Conservation (phyloP, 495 filamentous ascomycete species). For the Penicillium macrosclerotiorum region DNA sequence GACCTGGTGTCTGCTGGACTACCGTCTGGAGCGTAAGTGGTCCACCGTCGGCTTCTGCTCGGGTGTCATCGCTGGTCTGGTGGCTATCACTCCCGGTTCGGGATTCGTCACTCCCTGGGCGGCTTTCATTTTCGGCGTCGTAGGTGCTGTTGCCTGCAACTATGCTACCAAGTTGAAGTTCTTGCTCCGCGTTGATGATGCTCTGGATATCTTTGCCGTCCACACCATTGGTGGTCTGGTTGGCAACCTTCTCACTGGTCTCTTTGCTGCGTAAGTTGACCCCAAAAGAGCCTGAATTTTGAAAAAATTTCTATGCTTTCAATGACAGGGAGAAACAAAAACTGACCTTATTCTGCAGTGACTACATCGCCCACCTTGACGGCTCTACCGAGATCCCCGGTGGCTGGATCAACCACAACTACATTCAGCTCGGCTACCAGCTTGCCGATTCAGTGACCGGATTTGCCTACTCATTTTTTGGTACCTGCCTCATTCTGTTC, state of each 20-base stretch:
- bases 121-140: constrained; percentile 84
- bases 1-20: constrained; percentile 95
- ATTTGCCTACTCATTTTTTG: constrained; percentile 81
- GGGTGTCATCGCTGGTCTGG: constrained; percentile 86
- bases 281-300: too few species aligned
- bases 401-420: constrained; percentile 90
- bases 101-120: constrained; percentile 91
- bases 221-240: constrained; percentile 86
- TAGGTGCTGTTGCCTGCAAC: constrained; percentile 83
- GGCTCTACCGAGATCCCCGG: constrained; percentile 68
- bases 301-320: too few species aligned
- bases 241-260: constrained; percentile 83
- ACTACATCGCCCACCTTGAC: constrained; percentile 90
- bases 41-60: constrained; percentile 96
- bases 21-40: constrained; percentile 92
- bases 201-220: constrained; percentile 91
- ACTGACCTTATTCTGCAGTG: constrained; percentile 40
- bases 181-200: constrained; percentile 80
- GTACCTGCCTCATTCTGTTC: constrained; percentile 83
- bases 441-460: constrained; percentile 83
- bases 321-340: not conserved
- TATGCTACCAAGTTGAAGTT: constrained; percentile 98
- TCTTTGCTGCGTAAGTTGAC: constrained; percentile 79
- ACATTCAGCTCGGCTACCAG: constrained; percentile 85
- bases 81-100: constrained; percentile 90